A percentile compares a stretch with the other conserved stretches of the same genome.
Evolutionary conservation across 2,329 filamentous ascomycete genomes (phyloP).

Genomic region (Penicillium paneum): DNA sequence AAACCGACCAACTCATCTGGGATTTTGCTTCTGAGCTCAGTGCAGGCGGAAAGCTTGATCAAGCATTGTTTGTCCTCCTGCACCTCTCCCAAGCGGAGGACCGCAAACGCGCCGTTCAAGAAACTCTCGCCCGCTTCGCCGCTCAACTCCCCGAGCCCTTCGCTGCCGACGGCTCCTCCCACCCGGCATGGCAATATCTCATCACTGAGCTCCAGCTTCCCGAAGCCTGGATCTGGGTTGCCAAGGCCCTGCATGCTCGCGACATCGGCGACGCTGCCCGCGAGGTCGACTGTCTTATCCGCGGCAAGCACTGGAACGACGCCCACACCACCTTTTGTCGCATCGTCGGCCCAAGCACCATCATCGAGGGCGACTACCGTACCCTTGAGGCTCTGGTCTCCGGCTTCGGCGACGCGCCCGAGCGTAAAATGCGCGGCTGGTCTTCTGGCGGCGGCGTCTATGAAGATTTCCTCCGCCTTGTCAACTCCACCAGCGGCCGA

Average conservation of each 20-base stretch:
- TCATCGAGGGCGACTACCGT: slow-evolving; percentile 78
- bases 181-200: slow-evolving; percentile 57
- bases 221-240: slow-evolving; percentile 76
- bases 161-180: slow-evolving; percentile 42
- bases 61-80: slow-evolving; percentile 72
- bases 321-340: slow-evolving; percentile 80
- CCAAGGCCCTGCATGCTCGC: slow-evolving; percentile 78
- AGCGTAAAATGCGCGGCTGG: slow-evolving; percentile 68
- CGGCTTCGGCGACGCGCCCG: slow-evolving; percentile 63
- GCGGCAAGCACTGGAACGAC: slow-evolving; percentile 70
- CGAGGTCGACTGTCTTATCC: slow-evolving; percentile 77
- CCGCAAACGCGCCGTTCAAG: slow-evolving; percentile 65
- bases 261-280: slow-evolving; percentile 64
- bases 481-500: slow-evolving; percentile 39
- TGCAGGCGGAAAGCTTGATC: slow-evolving; percentile 63
- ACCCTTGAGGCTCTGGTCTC: slow-evolving; percentile 66
- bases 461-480: slow-evolving; percentile 56
- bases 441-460: slow-evolving; percentile 77
- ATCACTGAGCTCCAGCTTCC: slow-evolving; percentile 68
- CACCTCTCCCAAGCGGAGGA: slow-evolving; percentile 65
- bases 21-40: slow-evolving; percentile 55
- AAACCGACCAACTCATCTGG: slow-evolving; percentile 64
- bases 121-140: slow-evolving; percentile 71
- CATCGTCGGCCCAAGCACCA: slow-evolving; percentile 73
- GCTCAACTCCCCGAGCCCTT: slow-evolving; percentile 60